These are phyloP conservation scores for Aspergillus awamori DNA, from an alignment of 2,329 filamentous ascomycete genomes.

Conservation along the genomic window DNA sequence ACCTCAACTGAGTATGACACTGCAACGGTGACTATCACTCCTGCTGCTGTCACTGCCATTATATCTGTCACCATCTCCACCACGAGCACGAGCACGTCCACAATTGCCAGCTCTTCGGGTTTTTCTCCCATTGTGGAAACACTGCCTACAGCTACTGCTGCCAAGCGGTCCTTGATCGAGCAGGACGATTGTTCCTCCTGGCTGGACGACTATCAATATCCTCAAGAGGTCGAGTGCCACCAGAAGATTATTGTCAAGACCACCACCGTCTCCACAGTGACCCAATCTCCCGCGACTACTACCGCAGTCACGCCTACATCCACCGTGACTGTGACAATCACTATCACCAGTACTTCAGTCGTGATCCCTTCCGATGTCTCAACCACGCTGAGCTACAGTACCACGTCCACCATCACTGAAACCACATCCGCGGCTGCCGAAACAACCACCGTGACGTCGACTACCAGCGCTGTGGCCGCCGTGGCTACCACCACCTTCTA, in stretches of 20 bases:
- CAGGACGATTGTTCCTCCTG: not conserved
- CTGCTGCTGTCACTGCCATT: not conserved
- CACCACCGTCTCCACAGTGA: not conserved
- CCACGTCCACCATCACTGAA: not conserved
- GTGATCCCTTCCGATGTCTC: not conserved
- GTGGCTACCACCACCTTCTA: not conserved
- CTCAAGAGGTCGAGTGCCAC: not conserved
- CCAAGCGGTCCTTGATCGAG: not conserved
- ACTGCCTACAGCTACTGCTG: not conserved
- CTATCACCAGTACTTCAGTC: not conserved
- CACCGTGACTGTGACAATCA: not conserved
- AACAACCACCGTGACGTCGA: not conserved
- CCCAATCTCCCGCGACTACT: not conserved
- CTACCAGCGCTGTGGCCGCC: not conserved
- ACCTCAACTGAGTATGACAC: not conserved
- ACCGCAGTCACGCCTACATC: not conserved
- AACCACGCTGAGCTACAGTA: not conserved
- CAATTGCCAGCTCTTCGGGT: not conserved
- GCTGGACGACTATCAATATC: constrained; percentile 2
- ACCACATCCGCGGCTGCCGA: not conserved
- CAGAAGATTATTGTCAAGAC: constrained; percentile 6
- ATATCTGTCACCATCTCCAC: not conserved
- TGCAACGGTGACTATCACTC: not conserved
- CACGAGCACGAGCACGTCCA: not conserved
- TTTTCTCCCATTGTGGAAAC: not conserved